These are phyloP conservation scores for Poronia punctata DNA, from an alignment of 495 filamentous ascomycete genomes.

Conservation along the genomic window DNA sequence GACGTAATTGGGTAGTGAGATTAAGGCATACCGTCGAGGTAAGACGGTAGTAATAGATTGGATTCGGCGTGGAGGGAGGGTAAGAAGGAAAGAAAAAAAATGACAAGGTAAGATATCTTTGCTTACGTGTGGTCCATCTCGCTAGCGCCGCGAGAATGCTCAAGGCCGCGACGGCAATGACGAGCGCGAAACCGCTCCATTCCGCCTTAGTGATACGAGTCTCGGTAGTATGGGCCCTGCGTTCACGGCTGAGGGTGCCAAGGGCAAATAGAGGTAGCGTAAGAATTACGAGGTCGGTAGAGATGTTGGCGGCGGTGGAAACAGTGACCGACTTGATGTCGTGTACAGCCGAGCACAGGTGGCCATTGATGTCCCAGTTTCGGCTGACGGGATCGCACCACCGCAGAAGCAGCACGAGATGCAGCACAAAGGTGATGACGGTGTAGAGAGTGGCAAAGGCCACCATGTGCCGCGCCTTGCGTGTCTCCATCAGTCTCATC, in stretches of 20 bases:
- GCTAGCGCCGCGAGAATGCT: conserved; percentile 28
- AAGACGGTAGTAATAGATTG: no score
- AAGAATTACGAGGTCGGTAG: conserved; percentile 13
- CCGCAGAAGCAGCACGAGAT: conserved; percentile 25
- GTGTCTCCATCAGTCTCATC: conserved; percentile 17
- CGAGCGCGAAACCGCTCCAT: conserved; percentile 22
- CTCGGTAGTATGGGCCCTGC: conserved; percentile 6
- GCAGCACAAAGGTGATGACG: conserved; percentile 24
- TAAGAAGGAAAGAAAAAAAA: no score
- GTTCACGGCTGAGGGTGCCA: conserved; percentile 4
- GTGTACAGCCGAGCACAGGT: conserved; percentile 30
- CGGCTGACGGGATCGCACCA: conserved; percentile 25
- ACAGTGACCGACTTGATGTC: conserved; percentile 24
- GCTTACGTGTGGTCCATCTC: conserved; percentile 22
- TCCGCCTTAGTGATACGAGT: conserved; percentile 19
- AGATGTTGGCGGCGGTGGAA: conserved; percentile 12
- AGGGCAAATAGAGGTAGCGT: conserved; percentile 10
- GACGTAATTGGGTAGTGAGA: no score
- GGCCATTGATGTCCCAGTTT: conserved; percentile 25
- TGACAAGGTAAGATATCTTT: no score
- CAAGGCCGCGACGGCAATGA: conserved; percentile 28
- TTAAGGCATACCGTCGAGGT: no score
- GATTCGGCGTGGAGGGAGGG: no score
- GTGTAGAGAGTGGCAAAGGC: conserved; percentile 19
- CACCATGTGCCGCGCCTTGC: conserved; percentile 14